Evolutionary conservation across 2,329 filamentous ascomycete genomes (phyloP), one percentile per base, ranked within the genome.

Genomic region (Aspergillus sp.): DNA sequence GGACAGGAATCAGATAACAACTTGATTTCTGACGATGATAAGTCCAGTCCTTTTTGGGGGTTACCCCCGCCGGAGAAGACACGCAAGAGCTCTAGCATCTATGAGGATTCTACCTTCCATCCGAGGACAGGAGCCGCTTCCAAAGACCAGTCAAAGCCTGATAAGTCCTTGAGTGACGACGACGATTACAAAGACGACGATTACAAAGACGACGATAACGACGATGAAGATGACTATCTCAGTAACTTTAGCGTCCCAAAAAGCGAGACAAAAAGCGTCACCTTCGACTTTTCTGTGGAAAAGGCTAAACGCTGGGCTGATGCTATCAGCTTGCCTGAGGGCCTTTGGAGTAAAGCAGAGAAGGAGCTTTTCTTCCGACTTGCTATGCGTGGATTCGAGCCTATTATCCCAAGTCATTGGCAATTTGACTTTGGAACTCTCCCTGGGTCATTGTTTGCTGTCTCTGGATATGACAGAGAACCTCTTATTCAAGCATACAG

Each of bases 381-480:
- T 28, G 69, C 70, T 5, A 71, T 75, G 63, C 75, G 78, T 34
- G 78, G 79, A 11, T 74, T 73, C 41, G 78, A 81, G 60, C 74
- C 79, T 7, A 58, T 82, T 1, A 56, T 82, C 9, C 76, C 77
- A 2, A 57, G 60, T 9, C 64, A 65, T 47, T 81, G 77, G 77
- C 64, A 67, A 36, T 59, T 70, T 39, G 77, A 81, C 49, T 80
- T 81, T 48, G 61, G 64, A 7, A 78, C 73, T 11, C 56, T 82
- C 10, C 78, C 78, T 2, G 66, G 72, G 7, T 65, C 68, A 7
- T 58, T 82, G 2, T 82, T 82, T 59, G 69, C 71, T 7, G 30
- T 49, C 7, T 42, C 38, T 1, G 51, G 59, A 2, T 59, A 65
- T 8, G 50, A 65, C 12, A 61, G 67, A 34, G 61, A 66, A 13